Evolutionary conservation across 2,329 filamentous ascomycete genomes (phyloP), one percentile per base, ranked within the genome.

Genomic region (Alternaria sp.): DNA sequence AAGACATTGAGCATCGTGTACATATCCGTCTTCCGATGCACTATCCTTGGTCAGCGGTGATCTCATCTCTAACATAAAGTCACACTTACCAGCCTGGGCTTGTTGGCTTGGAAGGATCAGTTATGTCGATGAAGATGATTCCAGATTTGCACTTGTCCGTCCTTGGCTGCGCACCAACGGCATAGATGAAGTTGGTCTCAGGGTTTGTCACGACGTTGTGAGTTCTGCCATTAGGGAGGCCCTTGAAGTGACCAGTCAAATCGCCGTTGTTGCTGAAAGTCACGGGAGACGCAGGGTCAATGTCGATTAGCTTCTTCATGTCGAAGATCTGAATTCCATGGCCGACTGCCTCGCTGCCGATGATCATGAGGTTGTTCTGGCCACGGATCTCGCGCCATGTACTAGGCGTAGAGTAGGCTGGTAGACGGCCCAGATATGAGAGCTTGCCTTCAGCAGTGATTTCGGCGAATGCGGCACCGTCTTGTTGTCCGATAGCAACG

Each of bases 241-340:
- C 72, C 32, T 72, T 67, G 69, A 65, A 79, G 49, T 78, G 71
- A 8, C 77, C 77, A 24, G 66, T 66, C 11, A 79, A 68, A 49
- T 78, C 77, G 18, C 66, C 71, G 1, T 59, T 47, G 48, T 77
- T 78, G 60, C 63, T 70, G 62, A 78, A 79, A 6, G 69, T 75
- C 16, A 76, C 71, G 8, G 77, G 77, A 9, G 64, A 72, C 11
- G 74, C 72, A 26, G 75, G 75, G 51, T 78, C 73, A 39, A 79
- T 54, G 18, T 59, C 66, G 20, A 79, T 67, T 14, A 79, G 67
- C 67, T 77, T 88, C 67, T 80, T 83, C 84, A 88, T 83, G 75
- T 89, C 87, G 68, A 89, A 89, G 75, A 89, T 82, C 75, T 89
- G 87, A 47, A 89, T 82, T 34, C 85, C 84, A 73, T 89, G 87